Conservation (phyloP, 176 grass and related monocot species). For the Aegilops umbellulata region DNA sequence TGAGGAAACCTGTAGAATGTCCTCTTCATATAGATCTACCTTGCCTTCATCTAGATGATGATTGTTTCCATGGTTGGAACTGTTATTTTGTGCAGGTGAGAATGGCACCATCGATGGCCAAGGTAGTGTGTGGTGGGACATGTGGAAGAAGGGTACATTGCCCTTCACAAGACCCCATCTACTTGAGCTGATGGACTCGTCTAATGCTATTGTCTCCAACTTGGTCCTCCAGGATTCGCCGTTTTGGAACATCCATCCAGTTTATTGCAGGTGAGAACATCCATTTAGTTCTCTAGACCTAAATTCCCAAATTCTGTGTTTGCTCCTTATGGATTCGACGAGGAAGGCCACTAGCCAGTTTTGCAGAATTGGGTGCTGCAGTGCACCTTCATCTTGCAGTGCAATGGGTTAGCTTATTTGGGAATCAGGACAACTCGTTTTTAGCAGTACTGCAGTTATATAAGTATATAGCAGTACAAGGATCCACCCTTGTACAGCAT, state of each 20-base stretch:
- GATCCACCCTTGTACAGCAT: neutral
- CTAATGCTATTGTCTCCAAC: conserved; percentile 74
- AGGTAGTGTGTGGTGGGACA: conserved; percentile 89
- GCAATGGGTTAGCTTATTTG: conserved; percentile 1
- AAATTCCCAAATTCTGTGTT: neutral
- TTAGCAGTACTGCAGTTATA: neutral
- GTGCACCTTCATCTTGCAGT: conserved; percentile 8
- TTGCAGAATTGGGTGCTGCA: neutral
- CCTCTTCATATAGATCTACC: neutral
- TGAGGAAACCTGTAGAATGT: neutral
- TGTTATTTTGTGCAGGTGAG: conserved; percentile 40
- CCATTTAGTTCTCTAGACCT: neutral
- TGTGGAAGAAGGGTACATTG: conserved; percentile 87
- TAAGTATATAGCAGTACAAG: neutral
- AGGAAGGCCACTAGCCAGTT: neutral
- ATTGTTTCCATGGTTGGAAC: neutral
- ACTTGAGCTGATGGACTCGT: conserved; percentile 75
- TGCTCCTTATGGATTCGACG: neutral
- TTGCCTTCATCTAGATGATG: neutral
- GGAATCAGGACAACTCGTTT: neutral
- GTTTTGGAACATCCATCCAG: conserved; percentile 98
- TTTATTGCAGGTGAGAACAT: conserved; percentile 78
- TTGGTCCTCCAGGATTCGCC: conserved; percentile 76
- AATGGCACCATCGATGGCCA: conserved; percentile 96
- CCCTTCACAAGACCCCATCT: conserved; percentile 76